Evolutionary conservation across 2,329 filamentous ascomycete genomes (phyloP), one percentile per base, ranked within the genome.

Genomic region (Sphaerulina vaccinii): DNA sequence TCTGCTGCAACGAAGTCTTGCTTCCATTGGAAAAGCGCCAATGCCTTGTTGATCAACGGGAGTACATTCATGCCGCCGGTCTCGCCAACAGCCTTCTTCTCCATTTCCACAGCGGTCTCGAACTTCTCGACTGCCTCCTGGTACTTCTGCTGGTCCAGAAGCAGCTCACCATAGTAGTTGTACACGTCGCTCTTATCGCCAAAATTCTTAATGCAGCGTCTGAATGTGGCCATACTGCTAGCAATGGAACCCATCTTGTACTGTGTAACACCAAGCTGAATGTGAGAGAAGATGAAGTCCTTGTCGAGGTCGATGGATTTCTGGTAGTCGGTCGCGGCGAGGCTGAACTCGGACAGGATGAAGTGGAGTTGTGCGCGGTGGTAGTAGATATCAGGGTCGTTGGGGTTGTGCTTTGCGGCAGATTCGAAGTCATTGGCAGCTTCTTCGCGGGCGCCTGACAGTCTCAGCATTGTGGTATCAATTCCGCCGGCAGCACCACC

Each of bases 181-280:
- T 97, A 99, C 35, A 97, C 93, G 68, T 99, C 93, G 5, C 92
- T 91, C 9, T 95, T 89, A 69, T 92, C 88, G 67, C 90, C 88
- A 69, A 99, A 99, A 76, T 96, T 96, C 85, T 97, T 99, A 72
- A 96, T 91, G 73, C 90, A 96, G 58, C 91, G 83, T 64, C 92
- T 84, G 85, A 99, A 97, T 5, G 93, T 99, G 29, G 93, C 92
- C 90, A 97, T 97, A 40, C 91, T 96, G 7, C 91, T 96, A 6
- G 93, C 93, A 52, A 99, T 88, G 23, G 90, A 96, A 62, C 93
- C 93, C 87, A 97, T 95, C 85, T 99, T 99, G 80, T 99, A 99
- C 75, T 99, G 93, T 43, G 93, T 99, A 46, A 99, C 93, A 71
- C 93, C 93, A 37, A 99, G 88, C 74, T 99, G 93, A 67, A 99